Conservation (phyloP, 495 filamentous ascomycete genomes). For the Hypomontagnella submonticulosa region DNA sequence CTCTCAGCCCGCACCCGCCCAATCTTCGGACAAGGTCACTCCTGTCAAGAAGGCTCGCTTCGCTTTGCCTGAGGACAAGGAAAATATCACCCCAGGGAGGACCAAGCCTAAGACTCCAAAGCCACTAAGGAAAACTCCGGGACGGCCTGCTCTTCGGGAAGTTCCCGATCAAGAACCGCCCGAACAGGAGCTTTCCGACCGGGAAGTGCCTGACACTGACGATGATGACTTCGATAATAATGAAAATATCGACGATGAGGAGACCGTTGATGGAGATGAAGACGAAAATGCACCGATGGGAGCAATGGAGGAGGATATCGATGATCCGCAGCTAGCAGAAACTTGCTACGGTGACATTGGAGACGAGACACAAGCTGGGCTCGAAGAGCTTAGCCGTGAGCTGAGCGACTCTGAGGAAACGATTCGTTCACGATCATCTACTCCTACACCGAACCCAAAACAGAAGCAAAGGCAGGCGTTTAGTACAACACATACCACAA, state of each 20-base stretch:
- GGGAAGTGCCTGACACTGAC: conserved; percentile 57
- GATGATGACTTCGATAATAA: conserved; percentile 51
- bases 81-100: conserved; percentile 46
- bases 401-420: conserved; percentile 18
- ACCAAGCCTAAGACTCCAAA: conserved; percentile 40
- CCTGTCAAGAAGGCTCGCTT: conserved; percentile 39
- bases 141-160: conserved; percentile 42
- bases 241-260: conserved; percentile 40
- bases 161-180: no score
- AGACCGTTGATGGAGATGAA: conserved; percentile 8
- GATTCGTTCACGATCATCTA: conserved; percentile 21
- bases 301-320: conserved; percentile 4
- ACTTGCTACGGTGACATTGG: conserved; percentile 52
- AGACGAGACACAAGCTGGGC: conserved; percentile 47
- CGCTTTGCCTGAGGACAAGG: conserved; percentile 41
- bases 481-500: conserved; percentile 10
- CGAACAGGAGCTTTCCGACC: no score
- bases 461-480: conserved; percentile 8
- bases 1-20: conserved; percentile 19
- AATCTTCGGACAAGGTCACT: conserved; percentile 30
- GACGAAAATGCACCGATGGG: background rate
- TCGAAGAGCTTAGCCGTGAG: conserved; percentile 22
- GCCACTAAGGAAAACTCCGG: conserved; percentile 20
- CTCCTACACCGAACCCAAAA: conserved; percentile 32
- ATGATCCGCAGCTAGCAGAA: conserved; percentile 34